Percentiles rank a stretch among this genome's conserved stretches.
Evolutionary conservation across 148 eudicot genomes (phyloP).

Genomic region (Dysphania ambrosioides): DNA sequence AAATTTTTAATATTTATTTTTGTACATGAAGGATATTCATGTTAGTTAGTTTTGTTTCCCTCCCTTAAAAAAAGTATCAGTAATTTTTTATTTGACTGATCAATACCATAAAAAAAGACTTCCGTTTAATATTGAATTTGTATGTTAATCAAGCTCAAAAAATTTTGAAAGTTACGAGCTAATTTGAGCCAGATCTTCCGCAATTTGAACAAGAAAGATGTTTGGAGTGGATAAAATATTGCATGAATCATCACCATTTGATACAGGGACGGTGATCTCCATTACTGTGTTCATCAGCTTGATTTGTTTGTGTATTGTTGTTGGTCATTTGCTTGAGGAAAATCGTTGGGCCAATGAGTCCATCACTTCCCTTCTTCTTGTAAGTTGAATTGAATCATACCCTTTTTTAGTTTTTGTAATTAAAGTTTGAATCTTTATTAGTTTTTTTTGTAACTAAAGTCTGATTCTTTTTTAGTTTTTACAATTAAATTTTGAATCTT

Average conservation of each 20-base stretch:
- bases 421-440: background rate
- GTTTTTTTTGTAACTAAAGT: background rate
- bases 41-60: background rate
- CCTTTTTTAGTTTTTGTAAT: background rate
- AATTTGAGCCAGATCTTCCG: background rate
- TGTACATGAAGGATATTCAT: too few relatives aligned
- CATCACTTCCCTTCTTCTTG: conserved; percentile 62
- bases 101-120: background rate
- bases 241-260: conserved; percentile 33
- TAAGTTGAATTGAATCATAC: background rate
- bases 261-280: conserved; percentile 38
- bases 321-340: conserved; percentile 64
- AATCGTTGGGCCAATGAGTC: conserved; percentile 69
- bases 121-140: background rate
- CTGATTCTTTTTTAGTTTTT: too few relatives aligned
- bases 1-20: too few relatives aligned
- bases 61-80: background rate
- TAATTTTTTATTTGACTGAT: background rate
- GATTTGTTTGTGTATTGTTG: conserved; percentile 51
- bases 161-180: background rate
- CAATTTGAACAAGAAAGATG: conserved; percentile 16
- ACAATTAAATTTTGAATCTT: background rate
- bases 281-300: conserved; percentile 49
- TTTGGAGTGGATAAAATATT: conserved; percentile 21
- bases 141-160: background rate